Evolutionary conservation across 2,329 filamentous ascomycete genomes (phyloP).

Genomic region (Coniochaeta hoffmannii): DNA sequence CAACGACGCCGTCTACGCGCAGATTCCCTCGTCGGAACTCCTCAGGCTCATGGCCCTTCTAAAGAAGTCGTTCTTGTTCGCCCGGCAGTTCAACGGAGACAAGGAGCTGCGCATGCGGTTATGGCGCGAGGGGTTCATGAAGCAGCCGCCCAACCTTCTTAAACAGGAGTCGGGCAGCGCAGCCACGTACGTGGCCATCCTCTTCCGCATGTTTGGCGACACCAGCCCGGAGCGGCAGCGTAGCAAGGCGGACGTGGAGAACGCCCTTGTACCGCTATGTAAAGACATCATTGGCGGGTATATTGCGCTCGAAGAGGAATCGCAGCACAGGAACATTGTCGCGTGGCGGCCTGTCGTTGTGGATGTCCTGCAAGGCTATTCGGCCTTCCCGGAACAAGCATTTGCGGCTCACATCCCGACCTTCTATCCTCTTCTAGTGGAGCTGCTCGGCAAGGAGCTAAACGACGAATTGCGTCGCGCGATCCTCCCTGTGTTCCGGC

Average conservation of each 20-base stretch:
- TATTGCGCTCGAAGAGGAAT: constrained; percentile 83
- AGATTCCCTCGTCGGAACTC: constrained; percentile 86
- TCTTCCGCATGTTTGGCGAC: constrained; percentile 97
- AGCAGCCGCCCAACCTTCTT: constrained; percentile 92
- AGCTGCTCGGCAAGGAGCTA: constrained; percentile 75
- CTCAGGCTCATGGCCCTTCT: constrained; percentile 87
- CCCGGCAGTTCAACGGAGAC: constrained; percentile 95
- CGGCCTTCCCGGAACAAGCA: constrained; percentile 69
- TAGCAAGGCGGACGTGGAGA: constrained; percentile 76
- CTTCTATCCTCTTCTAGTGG: constrained; percentile 83
- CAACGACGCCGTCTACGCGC: constrained; percentile 87
- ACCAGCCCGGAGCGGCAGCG: constrained; percentile 73
- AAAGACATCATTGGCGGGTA: constrained; percentile 89
- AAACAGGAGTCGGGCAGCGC: constrained; percentile 95
- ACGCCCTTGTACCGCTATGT: constrained; percentile 87
- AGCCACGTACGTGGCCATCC: constrained; percentile 88
- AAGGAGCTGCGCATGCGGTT: constrained; percentile 90
- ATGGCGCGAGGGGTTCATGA: constrained; percentile 99
- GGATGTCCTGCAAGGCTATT: constrained; percentile 90
- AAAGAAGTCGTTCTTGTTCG: constrained; percentile 95
- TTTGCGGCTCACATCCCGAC: constrained; percentile 73
- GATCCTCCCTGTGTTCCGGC: constrained; percentile 67
- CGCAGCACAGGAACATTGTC: constrained; percentile 91
- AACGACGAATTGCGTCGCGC: constrained; percentile 70
- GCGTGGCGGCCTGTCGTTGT: constrained; percentile 97